A percentile compares a stretch with the other conserved stretches of the same genome.
These are phyloP conservation scores for Erodium trifolium DNA, from an alignment of 441 rosid genomes.

Conservation along the genomic window DNA sequence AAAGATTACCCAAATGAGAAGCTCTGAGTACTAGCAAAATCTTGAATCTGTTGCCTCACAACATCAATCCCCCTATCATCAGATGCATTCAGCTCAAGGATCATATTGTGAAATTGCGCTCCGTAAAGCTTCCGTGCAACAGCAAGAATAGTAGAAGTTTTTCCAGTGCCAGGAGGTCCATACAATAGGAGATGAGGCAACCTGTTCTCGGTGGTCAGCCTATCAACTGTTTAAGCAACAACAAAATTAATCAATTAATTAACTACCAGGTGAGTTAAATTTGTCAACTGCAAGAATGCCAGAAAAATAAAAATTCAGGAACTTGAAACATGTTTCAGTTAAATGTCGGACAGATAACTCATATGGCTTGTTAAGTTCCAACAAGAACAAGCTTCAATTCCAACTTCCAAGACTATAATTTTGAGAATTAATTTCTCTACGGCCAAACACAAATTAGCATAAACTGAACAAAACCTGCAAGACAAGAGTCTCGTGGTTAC, in stretches of 20 bases:
- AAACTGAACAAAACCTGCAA: too few species aligned
- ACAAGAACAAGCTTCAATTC: background rate
- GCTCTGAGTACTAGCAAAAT: slow-evolving; percentile 94
- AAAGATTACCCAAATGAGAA: slow-evolving; percentile 62
- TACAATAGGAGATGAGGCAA: slow-evolving; percentile 85
- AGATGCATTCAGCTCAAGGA: slow-evolving; percentile 88
- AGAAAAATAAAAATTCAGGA: background rate
- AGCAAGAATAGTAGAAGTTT: slow-evolving; percentile 91
- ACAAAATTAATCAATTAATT: background rate
- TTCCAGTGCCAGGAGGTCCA: slow-evolving; percentile 97
- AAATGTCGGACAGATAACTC: background rate
- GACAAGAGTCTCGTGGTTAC: too few species aligned
- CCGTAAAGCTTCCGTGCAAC: slow-evolving; percentile 91
- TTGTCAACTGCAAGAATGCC: background rate
- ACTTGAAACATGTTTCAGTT: background rate
- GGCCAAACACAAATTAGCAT: too few species aligned
- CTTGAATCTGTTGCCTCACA: slow-evolving; percentile 85
- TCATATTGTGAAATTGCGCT: slow-evolving; percentile 75
- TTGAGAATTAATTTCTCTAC: too few species aligned
- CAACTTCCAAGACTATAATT: too few species aligned
- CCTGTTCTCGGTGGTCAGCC: slow-evolving; percentile 83
- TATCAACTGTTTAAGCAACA: slow-evolving; percentile 47
- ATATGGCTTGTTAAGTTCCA: background rate
- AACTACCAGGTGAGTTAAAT: background rate
- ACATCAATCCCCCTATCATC: slow-evolving; percentile 95